Evolutionary conservation across 2,329 filamentous ascomycete species (phyloP).

Genomic region (Ophiocordyceps polyrhachis-furcata): DNA sequence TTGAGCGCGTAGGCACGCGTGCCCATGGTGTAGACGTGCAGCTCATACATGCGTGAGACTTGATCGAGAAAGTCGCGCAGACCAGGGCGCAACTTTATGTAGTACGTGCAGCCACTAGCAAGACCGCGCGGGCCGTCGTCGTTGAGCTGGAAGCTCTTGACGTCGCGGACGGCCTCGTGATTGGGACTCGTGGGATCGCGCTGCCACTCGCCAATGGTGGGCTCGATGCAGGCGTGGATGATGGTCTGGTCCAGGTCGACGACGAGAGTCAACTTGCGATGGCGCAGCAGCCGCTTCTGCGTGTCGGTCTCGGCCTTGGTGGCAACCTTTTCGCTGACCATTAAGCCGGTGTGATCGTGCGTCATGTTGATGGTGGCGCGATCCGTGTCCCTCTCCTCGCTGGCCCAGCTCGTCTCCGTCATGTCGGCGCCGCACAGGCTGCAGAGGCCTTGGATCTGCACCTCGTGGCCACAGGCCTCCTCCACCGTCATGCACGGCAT

Average conservation of each 20-base stretch:
- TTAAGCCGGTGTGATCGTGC: slow-evolving; percentile 75
- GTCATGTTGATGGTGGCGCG: slow-evolving; percentile 90
- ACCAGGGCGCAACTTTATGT: slow-evolving; percentile 91
- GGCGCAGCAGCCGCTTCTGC: slow-evolving; percentile 62
- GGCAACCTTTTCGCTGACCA: slow-evolving; percentile 69
- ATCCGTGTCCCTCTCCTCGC: slow-evolving; percentile 56
- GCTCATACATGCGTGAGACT: slow-evolving; percentile 67
- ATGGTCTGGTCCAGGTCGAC: slow-evolving; percentile 97
- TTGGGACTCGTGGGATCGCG: slow-evolving; percentile 77
- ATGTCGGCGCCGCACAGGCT: slow-evolving; percentile 90
- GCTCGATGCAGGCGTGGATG: slow-evolving; percentile 94
- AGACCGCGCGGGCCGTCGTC: slow-evolving; percentile 63
- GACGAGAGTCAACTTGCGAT: slow-evolving; percentile 76
- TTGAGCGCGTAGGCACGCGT: slow-evolving; percentile 88
- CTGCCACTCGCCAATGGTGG: slow-evolving; percentile 92
- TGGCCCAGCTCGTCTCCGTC: slow-evolving; percentile 77
- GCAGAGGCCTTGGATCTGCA: slow-evolving; percentile 83
- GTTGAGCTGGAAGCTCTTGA: slow-evolving; percentile 69
- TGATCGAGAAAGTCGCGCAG: slow-evolving; percentile 62
- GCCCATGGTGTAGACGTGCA: slow-evolving; percentile 99
- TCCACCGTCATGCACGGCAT: slow-evolving; percentile 54
- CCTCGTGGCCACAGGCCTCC: slow-evolving; percentile 77
- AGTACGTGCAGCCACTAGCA: slow-evolving; percentile 71
- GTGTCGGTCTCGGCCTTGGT: slow-evolving; percentile 67
- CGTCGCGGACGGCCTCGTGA: slow-evolving; percentile 74